Conservation (phyloP, 148 eudicot genomes). For the Linanthus parryae region DNA sequence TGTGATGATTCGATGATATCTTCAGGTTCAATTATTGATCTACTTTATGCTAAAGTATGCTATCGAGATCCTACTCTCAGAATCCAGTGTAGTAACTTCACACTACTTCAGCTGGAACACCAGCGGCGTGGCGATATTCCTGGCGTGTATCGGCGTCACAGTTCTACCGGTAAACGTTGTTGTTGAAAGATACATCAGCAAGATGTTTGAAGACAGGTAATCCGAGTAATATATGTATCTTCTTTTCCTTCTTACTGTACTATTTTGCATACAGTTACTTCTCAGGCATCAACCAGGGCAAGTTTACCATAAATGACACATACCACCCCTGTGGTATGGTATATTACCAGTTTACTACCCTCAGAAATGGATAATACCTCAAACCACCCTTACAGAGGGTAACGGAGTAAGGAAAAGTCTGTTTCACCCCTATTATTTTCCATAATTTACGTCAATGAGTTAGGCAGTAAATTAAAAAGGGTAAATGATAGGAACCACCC, state of each 20-base stretch:
- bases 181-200: constrained; percentile 78
- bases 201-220: constrained; percentile 85
- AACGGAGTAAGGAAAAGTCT: too few relatives aligned
- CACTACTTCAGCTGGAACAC: constrained; percentile 73
- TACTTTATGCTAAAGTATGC: constrained; percentile 79
- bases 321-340: too few relatives aligned
- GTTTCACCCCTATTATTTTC: too few relatives aligned
- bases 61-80: constrained; percentile 71
- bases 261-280: neutral
- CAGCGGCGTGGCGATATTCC: constrained; percentile 61
- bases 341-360: too few relatives aligned
- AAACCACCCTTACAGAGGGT: too few relatives aligned
- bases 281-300: too few relatives aligned
- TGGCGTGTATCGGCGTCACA: constrained; percentile 62
- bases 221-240: neutral
- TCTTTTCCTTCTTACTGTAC: neutral
- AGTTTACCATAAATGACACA: too few relatives aligned
- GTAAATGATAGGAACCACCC: too few relatives aligned
- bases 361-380: too few relatives aligned
- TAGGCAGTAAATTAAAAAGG: too few relatives aligned
- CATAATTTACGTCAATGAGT: too few relatives aligned
- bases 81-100: constrained; percentile 68
- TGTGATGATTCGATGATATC: constrained; percentile 1
- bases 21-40: constrained; percentile 73
- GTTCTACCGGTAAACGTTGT: constrained; percentile 68